Conservation (phyloP, 768 basidiomycete genomes). For the Lyophyllum shimeji region DNA sequence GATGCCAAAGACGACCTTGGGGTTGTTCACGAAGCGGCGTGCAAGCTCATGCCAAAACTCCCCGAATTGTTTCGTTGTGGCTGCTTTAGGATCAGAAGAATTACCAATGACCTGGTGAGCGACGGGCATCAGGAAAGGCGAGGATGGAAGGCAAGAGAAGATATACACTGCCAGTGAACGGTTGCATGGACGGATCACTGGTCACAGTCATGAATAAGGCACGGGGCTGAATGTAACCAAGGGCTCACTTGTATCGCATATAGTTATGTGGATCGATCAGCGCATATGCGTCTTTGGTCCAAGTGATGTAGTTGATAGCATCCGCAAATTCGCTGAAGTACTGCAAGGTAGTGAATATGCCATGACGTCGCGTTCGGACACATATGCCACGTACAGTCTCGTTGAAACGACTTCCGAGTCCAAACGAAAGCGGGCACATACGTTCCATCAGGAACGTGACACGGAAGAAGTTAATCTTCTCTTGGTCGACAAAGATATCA, state of each 20-base stretch:
- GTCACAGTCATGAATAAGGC: neutral
- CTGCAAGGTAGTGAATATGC: constrained; percentile 17
- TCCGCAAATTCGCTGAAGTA: constrained; percentile 43
- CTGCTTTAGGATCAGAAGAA: constrained; percentile 41
- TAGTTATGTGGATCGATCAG: constrained; percentile 48
- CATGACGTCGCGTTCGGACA: neutral
- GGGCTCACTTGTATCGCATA: constrained; percentile 44
- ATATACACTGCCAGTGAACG: constrained; percentile 42
- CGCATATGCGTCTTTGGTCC: constrained; percentile 40
- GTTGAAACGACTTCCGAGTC: constrained; percentile 42
- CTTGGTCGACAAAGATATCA: constrained; percentile 46
- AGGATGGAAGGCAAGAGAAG: neutral
- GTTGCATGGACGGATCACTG: constrained; percentile 44
- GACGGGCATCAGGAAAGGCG: neutral
- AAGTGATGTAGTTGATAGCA: constrained; percentile 43
- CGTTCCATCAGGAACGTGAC: constrained; percentile 50
- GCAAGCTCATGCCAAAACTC: constrained; percentile 44
- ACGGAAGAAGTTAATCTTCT: constrained; percentile 49
- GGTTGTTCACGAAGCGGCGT: constrained; percentile 36
- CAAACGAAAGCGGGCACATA: constrained; percentile 37
- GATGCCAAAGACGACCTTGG: constrained; percentile 45
- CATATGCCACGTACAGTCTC: constrained; percentile 33
- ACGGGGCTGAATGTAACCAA: neutral
- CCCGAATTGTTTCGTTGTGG: constrained; percentile 41
- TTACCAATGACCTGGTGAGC: constrained; percentile 41